Evolutionary conservation across 208 protist genomes (phyloP).

Genomic region (Trypanosoma caninum): DNA sequence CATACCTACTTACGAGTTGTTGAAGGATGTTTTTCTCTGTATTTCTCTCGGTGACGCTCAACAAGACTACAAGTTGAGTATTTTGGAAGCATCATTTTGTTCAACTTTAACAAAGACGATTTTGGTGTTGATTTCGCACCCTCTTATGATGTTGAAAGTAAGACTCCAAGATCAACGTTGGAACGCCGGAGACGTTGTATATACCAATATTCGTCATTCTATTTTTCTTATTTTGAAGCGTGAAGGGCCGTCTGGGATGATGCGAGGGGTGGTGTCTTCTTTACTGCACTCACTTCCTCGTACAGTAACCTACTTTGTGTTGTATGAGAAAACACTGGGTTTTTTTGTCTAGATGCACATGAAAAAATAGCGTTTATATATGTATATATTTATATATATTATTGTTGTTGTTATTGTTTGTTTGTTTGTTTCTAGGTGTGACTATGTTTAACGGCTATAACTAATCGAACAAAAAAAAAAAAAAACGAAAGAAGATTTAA

Average conservation of each 20-base stretch:
- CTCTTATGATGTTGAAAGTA: conserved; percentile 67
- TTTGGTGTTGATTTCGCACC: conserved; percentile 69
- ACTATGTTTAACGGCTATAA: no score
- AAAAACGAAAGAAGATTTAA: no score
- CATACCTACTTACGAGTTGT: conserved; percentile 77
- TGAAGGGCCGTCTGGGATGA: conserved; percentile 60
- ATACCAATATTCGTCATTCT: conserved; percentile 46
- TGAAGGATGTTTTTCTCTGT: conserved; percentile 57
- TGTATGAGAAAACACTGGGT: conserved; percentile 76
- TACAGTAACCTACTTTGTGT: conserved; percentile 60
- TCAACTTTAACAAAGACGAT: conserved; percentile 63
- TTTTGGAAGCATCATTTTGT: conserved; percentile 69
- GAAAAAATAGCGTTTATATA: neutral
- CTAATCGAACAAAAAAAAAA: no score
- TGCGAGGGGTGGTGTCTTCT: conserved; percentile 64
- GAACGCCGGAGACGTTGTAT: conserved; percentile 46
- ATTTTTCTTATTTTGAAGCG: conserved; percentile 49
- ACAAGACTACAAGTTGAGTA: conserved; percentile 34
- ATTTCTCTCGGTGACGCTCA: neutral
- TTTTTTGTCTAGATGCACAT: conserved; percentile 23
- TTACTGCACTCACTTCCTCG: conserved; percentile 77
- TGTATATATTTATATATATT: no score
- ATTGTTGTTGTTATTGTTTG: no score
- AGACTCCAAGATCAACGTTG: conserved; percentile 82
- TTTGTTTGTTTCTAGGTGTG: no score